phyloP scores from a whole-genome alignment of 257 asterid genomes.

The Ballota nigra region DNA sequence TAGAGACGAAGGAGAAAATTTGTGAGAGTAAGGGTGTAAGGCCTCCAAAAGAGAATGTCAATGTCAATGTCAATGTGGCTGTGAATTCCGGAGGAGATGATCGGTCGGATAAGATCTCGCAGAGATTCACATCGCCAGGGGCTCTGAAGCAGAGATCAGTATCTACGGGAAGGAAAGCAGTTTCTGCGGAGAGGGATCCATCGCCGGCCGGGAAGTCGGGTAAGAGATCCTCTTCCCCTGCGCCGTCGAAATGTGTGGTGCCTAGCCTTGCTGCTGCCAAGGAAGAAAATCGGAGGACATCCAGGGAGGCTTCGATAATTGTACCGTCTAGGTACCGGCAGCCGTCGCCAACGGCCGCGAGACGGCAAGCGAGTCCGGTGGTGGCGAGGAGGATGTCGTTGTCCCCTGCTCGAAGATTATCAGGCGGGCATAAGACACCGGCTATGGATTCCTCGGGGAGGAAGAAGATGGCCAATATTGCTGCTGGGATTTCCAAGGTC shows the following conservation, averaged over 20 bases:
- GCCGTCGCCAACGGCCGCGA: conserved; percentile 72
- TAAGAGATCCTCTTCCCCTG: conserved; percentile 87
- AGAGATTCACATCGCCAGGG: conserved; percentile 76
- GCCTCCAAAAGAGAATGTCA: conserved; percentile 62
- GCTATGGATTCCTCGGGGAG: conserved; percentile 69
- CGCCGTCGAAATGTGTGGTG: conserved; percentile 79
- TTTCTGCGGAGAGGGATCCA: conserved; percentile 65
- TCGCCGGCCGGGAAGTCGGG: conserved; percentile 69
- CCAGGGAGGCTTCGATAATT: conserved; percentile 77
- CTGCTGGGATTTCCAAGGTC: conserved; percentile 70
- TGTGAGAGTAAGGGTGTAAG: conserved; percentile 30
- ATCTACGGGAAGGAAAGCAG: conserved; percentile 51
- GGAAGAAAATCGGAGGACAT: conserved; percentile 71
- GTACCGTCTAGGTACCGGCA: conserved; percentile 95
- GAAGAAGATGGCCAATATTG: conserved; percentile 70
- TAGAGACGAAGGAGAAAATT: conserved; percentile 25
- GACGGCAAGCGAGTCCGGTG: conserved; percentile 78
- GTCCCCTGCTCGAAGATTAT: conserved; percentile 79
- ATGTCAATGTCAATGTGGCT: conserved; percentile 50
- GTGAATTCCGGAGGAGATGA: conserved; percentile 25
- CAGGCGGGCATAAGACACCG: conserved; percentile 71
- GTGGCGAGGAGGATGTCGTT: conserved; percentile 76
- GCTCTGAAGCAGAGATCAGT: conserved; percentile 58
- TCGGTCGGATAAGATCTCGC: conserved; percentile 42
- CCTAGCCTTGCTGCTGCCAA: conserved; percentile 83